Evolutionary conservation across 106 monocot genomes (phyloP).

Genomic region (Phalaenopsis equestris): DNA sequence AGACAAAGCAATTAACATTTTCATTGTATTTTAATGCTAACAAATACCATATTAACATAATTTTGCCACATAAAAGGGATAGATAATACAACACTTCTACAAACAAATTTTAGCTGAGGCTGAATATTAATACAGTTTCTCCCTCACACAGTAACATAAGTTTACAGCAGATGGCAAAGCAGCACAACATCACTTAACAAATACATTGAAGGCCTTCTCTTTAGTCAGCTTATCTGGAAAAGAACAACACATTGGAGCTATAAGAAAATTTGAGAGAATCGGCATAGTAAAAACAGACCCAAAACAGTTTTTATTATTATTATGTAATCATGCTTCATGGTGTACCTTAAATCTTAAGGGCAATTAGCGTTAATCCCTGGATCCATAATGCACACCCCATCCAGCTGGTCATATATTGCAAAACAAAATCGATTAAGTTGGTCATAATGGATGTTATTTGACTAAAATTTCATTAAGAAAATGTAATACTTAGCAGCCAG

Average conservation of each 20-base stretch:
- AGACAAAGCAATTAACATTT: no score
- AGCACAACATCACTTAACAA: neutral
- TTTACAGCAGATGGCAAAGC: neutral
- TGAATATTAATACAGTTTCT: no score
- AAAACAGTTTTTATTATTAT: no score
- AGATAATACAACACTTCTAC: no score
- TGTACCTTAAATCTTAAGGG: neutral
- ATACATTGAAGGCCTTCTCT: neutral
- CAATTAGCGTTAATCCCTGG: neutral
- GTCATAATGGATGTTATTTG: neutral
- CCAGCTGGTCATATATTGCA: neutral
- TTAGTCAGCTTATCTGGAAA: neutral
- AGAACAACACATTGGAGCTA: neutral
- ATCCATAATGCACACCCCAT: conserved; percentile 1
- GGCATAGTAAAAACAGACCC: no score
- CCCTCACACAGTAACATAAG: no score
- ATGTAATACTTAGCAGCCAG: neutral
- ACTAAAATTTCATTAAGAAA: neutral
- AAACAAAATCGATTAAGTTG: neutral
- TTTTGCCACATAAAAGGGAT: no score
- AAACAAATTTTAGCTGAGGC: no score
- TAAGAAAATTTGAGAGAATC: neutral
- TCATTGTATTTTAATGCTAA: no score
- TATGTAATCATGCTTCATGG: no score
- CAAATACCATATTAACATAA: no score